Percentiles rank a stretch among this genome's conserved stretches.
phyloP scores from a whole-genome alignment of 139 green algal genomes.

The Nannochloris sp. region DNA sequence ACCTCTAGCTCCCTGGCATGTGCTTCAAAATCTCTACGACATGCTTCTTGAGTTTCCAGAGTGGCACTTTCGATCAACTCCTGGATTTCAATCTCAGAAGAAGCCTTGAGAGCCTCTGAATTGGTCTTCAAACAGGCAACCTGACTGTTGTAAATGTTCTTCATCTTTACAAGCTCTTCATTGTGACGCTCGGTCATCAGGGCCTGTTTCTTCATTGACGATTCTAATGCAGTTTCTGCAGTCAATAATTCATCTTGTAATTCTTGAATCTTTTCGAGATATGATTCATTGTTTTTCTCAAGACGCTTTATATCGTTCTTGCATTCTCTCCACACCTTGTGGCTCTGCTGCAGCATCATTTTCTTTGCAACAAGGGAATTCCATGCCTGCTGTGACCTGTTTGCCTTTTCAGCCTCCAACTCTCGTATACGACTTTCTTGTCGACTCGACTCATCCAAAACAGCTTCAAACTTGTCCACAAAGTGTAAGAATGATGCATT shows the following conservation, averaged over 20 bases:
- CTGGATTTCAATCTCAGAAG: too few species aligned
- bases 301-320: background rate
- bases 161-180: too few species aligned
- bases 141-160: too few species aligned
- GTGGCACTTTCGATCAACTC: background rate
- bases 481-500: background rate
- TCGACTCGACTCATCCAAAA: background rate
- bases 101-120: too few species aligned
- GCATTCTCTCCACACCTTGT: background rate
- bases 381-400: background rate
- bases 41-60: background rate
- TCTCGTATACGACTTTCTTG: background rate
- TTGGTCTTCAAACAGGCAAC: too few species aligned
- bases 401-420: background rate
- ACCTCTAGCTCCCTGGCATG: background rate
- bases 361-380: background rate
- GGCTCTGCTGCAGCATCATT: background rate
- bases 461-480: constrained; percentile 2
- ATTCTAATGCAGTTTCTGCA: background rate
- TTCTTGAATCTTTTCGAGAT: background rate
- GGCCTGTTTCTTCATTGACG: too few species aligned
- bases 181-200: too few species aligned
- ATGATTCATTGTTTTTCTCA: background rate
- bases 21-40: background rate
- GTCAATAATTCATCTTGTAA: background rate